Evolutionary conservation across 2,329 filamentous ascomycete genomes (phyloP), one percentile per base, ranked within the genome.

Genomic region (Trichophyton schoenleinii): DNA sequence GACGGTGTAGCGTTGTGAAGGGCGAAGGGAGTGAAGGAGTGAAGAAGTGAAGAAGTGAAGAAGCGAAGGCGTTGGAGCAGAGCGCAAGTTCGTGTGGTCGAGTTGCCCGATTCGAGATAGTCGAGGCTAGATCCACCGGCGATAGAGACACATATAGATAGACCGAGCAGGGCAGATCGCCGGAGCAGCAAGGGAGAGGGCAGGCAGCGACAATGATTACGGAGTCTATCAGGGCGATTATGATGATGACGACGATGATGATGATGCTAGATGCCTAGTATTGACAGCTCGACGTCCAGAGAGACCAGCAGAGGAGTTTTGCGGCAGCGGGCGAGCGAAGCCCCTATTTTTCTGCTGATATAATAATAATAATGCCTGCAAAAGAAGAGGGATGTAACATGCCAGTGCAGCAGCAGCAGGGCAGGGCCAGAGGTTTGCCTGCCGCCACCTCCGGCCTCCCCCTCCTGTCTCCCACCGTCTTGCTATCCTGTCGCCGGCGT

Each of bases 51-150:
- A 7, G 28, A 5, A 31, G 28, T 31, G 28, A 20, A 6, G 6
- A 9, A 38, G 28, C 28, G 28, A 9, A 48, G 20, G 5, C 3
- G 9, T 31, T 31, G 28, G 28, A 31, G 28, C 28, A 20, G 20
- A 25, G 44, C 3, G 2, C 2, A 48, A 22, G 44, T 48, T 28
- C 15, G 15, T 18, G 34, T 42, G 57, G 57, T 28, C 22, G 57
- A 38, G 57, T 28, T 46, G 13, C 57, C 57, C 34, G 57, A 58
- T 58, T 38, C 34, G 57, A 58, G 31, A 38, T 48, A 48, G 44
- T 18, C 44, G 11, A 38, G 11, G 34, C 22, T 48, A 8, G 49
- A 22, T 53, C 49, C 49, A 53, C 46, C 48, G 6, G n/a, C 44
- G 18, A 22, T 20, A 11, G 20, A 48, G 49, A 34, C 22, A n/a